phyloP scores from a whole-genome alignment of 2,329 filamentous ascomycete genomes.

The Phyllosticta citriasiana region DNA sequence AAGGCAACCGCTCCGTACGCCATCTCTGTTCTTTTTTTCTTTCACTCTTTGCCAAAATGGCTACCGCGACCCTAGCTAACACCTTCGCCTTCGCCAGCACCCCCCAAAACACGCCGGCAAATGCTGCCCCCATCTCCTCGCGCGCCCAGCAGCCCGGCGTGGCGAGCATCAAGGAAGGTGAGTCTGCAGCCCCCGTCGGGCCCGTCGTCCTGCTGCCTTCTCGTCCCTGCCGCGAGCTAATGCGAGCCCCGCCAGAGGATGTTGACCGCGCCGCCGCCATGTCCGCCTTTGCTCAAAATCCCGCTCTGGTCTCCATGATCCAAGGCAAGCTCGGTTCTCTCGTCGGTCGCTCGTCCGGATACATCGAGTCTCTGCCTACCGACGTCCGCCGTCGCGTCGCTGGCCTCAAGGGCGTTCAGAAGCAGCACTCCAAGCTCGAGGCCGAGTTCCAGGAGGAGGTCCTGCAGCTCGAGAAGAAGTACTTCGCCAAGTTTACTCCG shows the following conservation, averaged over 20 bases:
- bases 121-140: constrained; percentile 92
- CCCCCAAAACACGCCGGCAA: constrained; percentile 94
- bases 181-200: constrained; percentile 24
- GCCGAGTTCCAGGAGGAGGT: constrained; percentile 98
- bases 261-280: constrained; percentile 79
- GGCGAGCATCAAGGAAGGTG: constrained; percentile 95
- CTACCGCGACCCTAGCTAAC: constrained; percentile 11
- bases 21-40: constrained; percentile 9
- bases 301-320: constrained; percentile 91
- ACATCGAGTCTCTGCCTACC: constrained; percentile 88
- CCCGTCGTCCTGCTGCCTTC: constrained; percentile 8
- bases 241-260: constrained; percentile 56
- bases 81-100: constrained; percentile 50
- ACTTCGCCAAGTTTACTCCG: constrained; percentile 96
- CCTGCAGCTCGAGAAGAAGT: constrained; percentile 97
- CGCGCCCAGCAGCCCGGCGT: constrained; percentile 93
- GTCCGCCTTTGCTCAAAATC: constrained; percentile 91
- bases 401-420: constrained; percentile 94
- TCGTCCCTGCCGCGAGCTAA: constrained; percentile 24
- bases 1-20: constrained; percentile 55
- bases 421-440: constrained; percentile 97
- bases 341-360: constrained; percentile 90
- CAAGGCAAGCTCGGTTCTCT: constrained; percentile 90
- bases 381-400: constrained; percentile 87
- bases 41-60: constrained; percentile 1